Conservation (phyloP, 306 rosid genomes). For the Malus orientalis region DNA sequence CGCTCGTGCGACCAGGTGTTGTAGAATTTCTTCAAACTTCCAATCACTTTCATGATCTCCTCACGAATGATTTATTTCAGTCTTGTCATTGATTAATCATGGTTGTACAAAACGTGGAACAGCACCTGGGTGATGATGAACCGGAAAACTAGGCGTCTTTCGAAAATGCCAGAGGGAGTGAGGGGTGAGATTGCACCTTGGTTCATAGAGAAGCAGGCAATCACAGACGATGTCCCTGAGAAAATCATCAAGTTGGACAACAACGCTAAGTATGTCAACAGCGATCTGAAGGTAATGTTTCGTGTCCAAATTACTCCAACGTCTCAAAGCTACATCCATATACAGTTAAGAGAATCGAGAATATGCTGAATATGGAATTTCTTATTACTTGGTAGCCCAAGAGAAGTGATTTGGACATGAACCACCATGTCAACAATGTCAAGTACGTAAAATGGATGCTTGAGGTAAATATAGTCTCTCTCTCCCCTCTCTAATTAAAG, state of each 20-base stretch:
- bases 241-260: slow-evolving; percentile 67
- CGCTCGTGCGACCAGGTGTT: slow-evolving; percentile 74
- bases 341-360: neutral
- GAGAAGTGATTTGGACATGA: slow-evolving; percentile 94
- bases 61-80: neutral
- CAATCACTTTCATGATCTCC: neutral
- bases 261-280: slow-evolving; percentile 57
- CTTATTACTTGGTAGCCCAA: slow-evolving; percentile 50
- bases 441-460: slow-evolving; percentile 90
- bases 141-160: slow-evolving; percentile 80
- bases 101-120: slow-evolving; percentile 27
- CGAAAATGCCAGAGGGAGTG: slow-evolving; percentile 85
- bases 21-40: neutral
- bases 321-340: neutral
- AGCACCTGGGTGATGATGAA: slow-evolving; percentile 99
- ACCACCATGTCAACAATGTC: slow-evolving; percentile 87
- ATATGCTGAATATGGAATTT: slow-evolving; percentile 8
- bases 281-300: slow-evolving; percentile 49
- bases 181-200: slow-evolving; percentile 80
- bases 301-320: neutral
- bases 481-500: neutral
- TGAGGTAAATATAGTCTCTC: slow-evolving; percentile 47
- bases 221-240: slow-evolving; percentile 52
- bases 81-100: neutral
- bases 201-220: slow-evolving; percentile 74